Conservation (phyloP, 305 asterid species). For the Fraxinus nigra region DNA sequence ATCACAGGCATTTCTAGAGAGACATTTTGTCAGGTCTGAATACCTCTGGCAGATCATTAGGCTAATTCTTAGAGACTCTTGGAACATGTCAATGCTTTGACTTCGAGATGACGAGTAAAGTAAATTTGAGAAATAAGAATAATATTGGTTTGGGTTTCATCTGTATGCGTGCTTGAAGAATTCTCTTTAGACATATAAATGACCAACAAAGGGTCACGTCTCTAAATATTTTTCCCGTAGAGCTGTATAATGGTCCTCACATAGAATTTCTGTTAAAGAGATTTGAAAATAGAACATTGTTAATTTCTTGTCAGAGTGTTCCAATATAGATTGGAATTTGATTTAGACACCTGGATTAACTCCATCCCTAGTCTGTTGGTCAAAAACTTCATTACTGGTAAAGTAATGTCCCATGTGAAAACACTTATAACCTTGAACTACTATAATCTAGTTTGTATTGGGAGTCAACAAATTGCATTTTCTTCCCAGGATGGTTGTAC, state of each 20-base stretch:
- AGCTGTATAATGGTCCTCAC: not conserved
- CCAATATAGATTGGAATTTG: not conserved
- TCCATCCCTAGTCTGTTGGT: not conserved
- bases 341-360: not conserved
- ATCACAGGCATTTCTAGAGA: not conserved
- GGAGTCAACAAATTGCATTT: constrained; percentile 13
- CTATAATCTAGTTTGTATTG: not conserved
- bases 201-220: not conserved
- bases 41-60: not conserved
- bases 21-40: not conserved
- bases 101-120: not conserved
- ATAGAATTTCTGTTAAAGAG: not conserved
- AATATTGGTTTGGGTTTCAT: not conserved
- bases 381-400: not conserved
- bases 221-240: not conserved
- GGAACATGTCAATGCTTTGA: not conserved
- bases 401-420: not conserved
- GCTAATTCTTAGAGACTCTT: not conserved
- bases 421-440: not conserved
- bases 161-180: not conserved
- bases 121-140: constrained; percentile 1
- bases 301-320: not conserved
- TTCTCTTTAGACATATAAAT: not conserved
- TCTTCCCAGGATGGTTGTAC: constrained; percentile 87
- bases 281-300: not conserved